Base-by-base conservation (phyloP, 2,329 filamentous ascomycete species). In the Colletotrichum sp. region DNA sequence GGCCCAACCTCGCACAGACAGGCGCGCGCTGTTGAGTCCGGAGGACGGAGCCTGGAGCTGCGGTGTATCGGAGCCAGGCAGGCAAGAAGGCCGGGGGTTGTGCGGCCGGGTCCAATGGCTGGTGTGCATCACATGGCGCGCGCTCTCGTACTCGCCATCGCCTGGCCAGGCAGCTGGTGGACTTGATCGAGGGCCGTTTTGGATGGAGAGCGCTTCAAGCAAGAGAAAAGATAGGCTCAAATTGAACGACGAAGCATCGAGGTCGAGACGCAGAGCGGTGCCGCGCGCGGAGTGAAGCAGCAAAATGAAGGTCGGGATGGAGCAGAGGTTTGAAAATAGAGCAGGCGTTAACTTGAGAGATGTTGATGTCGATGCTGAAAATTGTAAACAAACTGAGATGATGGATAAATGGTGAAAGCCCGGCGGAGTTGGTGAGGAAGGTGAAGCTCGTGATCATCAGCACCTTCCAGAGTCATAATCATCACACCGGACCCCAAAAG, bases 201-300 rank as follows among this genome's bases (percentile, higher is more conserved):
- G 32, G 48, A 71, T 34, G 71, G 43, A 66, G 39, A 74, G 74
- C 74, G 74, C 61, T 75, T 75, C 70, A 64, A 10, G n/a, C 43
- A 62, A 36, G 27, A n/a, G 36, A 39, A 56, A 43, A 76, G 71
- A 75, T 62, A 70, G 74, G 71, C 32, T 75, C 60, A 56, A 28
- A 39, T 70, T 32, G 71, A 34, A 36, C 66, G 62, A 71, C 32
- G 43, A 66, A 6, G 13, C 32, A 36, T 67, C 71, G 66, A 76
- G 36, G 70, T 70, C 68, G 75, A 77, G 77, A 70, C 55, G 74
- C 68, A 34, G 43, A 71, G 66, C 48, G 18, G 65, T 75, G 67
- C 74, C 74, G 71, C 74, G 71, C 74, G 74, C 74, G 66, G 71
- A 76, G 66, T 76, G 74, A 76, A 64, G 71, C 71, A 75, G 13